phyloP scores from a whole-genome alignment of 140 eudicot genomes.

The Stevia rebaudiana region DNA sequence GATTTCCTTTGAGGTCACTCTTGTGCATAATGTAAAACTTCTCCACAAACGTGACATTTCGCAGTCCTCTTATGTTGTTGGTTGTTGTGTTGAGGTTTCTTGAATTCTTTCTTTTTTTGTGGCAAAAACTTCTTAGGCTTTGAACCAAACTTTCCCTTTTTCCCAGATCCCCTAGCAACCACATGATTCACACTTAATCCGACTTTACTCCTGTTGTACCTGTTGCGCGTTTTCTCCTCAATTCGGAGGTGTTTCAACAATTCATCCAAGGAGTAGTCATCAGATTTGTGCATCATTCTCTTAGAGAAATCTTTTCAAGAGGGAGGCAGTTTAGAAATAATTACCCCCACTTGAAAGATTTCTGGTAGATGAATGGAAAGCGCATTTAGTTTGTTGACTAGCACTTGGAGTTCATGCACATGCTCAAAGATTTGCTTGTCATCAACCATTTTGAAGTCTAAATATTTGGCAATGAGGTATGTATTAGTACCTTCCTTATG shows the following conservation, averaged over 20 bases:
- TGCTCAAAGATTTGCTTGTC: neutral
- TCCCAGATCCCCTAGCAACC: neutral
- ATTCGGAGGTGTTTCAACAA: neutral
- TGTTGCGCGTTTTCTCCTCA: neutral
- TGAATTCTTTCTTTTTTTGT: neutral
- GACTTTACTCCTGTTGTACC: neutral
- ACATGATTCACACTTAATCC: neutral
- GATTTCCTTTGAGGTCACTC: neutral
- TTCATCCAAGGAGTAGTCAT: neutral
- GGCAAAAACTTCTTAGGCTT: neutral
- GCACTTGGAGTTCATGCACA: neutral
- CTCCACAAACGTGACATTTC: neutral
- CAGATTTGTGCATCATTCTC: constrained; percentile 4
- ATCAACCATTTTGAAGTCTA: neutral
- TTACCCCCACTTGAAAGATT: neutral
- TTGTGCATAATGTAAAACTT: neutral
- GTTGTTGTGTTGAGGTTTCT: neutral
- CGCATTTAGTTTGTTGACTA: neutral
- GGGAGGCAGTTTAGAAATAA: neutral
- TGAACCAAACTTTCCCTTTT: neutral
- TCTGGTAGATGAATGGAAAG: neutral
- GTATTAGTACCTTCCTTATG: neutral
- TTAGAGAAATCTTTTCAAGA: neutral
- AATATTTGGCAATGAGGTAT: neutral
- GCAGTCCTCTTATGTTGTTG: neutral